Base-by-base conservation (phyloP, 257 asterid genomes). In the Cordia subcordata region DNA sequence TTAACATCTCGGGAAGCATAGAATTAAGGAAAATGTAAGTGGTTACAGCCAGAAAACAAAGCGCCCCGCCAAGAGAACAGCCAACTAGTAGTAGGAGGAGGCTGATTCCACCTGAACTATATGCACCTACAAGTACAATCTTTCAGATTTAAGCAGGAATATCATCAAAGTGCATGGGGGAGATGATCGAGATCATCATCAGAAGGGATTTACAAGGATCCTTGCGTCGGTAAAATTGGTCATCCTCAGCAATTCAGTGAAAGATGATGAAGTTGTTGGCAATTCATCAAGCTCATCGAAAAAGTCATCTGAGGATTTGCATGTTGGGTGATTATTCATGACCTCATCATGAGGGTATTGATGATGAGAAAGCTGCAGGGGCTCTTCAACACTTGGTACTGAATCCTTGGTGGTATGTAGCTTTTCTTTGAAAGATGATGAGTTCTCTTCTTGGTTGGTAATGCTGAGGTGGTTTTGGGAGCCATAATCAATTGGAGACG, bases 271-370 rank as follows among this genome's bases (percentile, higher is more conserved):
- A n/a, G 93, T 70, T 8, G 80, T 61, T 19, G 91, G 92, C 66
- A 86, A 70, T 39, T 86, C 90, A 75, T 85, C 95, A 8, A 86
- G 86, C 72, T 86, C 95, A 55, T 86, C 90, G 57, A 57, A 86
- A 62, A 86, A 81, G 70, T 84, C 90, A 58, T 81, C 76, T 71
- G 35, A 42, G 79, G 82, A n/a, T 38, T 81, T 65, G 52, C 75
- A 38, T 56, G 69, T 47, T 16, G 74, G 49, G 20, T 58, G 37
- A 6, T 49, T n/a, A n/a, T n/a, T n/a, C n/a, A n/a, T n/a, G n/a
- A n/a, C n/a, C n/a, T n/a, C n/a, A n/a, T n/a, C n/a, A n/a, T n/a
- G n/a, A n/a, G n/a, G n/a, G n/a, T n/a, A n/a, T n/a, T 51, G 21
- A 16, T 17, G 57, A 2, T 53, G 71, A 68, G 76, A 39, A 52